Percentiles rank a stretch among this genome's conserved stretches.
phyloP scores from a whole-genome alignment of 305 asterid species.

The Rubia tinctorum region DNA sequence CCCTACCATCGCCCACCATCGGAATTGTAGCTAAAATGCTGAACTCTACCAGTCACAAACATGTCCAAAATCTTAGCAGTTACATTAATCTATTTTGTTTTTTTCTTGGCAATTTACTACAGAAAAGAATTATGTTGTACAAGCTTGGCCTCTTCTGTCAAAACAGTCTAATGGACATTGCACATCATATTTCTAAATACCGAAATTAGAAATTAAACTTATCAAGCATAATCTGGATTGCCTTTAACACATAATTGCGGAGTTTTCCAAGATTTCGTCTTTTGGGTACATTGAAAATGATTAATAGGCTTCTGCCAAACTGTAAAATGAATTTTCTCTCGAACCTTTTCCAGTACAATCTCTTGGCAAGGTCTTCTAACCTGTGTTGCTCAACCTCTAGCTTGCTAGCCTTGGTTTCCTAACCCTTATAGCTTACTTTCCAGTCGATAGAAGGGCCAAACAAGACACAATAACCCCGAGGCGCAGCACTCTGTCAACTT shows the following conservation, averaged over 20 bases:
- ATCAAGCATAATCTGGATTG: conserved; percentile 63
- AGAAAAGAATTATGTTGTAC: neutral
- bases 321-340: conserved; percentile 50
- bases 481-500: conserved; percentile 29
- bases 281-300: conserved; percentile 43
- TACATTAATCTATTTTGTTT: neutral
- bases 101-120: neutral
- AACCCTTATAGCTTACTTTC: conserved; percentile 43
- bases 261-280: conserved; percentile 24
- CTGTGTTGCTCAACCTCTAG: conserved; percentile 55
- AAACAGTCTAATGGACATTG: too few relatives aligned
- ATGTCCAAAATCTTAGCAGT: neutral
- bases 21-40: conserved; percentile 59
- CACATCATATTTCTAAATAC: too few relatives aligned
- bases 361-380: conserved; percentile 54
- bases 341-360: conserved; percentile 73
- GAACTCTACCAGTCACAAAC: neutral
- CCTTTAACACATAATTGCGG: conserved; percentile 36
- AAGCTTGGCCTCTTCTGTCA: neutral
- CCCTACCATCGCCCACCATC: conserved; percentile 21
- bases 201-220: conserved; percentile 5
- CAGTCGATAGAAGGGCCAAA: conserved; percentile 34
- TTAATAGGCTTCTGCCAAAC: conserved; percentile 72
- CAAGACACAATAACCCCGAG: conserved; percentile 36
- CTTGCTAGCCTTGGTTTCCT: conserved; percentile 52